These are phyloP conservation scores for Phoenix roebelenii DNA, from an alignment of 176 grass and related monocot genomes.

Conservation along the genomic window DNA sequence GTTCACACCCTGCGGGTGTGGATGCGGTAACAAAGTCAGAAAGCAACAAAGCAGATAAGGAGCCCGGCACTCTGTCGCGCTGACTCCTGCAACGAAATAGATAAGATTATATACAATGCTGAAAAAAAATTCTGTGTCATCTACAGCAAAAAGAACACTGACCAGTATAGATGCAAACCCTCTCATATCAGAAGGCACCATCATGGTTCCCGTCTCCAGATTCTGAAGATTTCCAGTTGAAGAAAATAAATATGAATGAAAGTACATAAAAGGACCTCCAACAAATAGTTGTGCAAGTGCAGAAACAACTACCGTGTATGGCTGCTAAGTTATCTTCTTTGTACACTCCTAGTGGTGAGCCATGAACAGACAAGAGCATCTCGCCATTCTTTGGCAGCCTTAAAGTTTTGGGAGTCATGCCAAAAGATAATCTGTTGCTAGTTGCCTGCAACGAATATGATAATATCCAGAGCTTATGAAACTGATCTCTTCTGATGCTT, in stretches of 20 bases:
- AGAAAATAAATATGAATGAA: too few relatives aligned
- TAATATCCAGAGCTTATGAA: background rate
- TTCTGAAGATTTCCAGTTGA: conserved; percentile 36
- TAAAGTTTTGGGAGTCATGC: conserved; percentile 74
- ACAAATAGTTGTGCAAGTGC: too few relatives aligned
- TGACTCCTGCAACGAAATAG: too few relatives aligned
- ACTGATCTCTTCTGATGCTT: background rate
- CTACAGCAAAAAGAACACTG: too few relatives aligned
- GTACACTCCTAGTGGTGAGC: conserved; percentile 87
- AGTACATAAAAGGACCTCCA: too few relatives aligned
- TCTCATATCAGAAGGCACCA: background rate
- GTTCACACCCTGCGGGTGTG: too few relatives aligned
- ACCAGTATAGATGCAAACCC: too few relatives aligned
- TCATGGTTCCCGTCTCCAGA: conserved; percentile 41
- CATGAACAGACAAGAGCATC: conserved; percentile 74
- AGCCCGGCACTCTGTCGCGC: too few relatives aligned
- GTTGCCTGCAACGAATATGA: conserved; percentile 33
- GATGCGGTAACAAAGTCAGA: too few relatives aligned
- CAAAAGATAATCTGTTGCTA: conserved; percentile 47
- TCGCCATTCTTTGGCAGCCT: conserved; percentile 81
- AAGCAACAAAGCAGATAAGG: too few relatives aligned
- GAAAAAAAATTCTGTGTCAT: too few relatives aligned
- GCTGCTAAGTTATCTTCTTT: conserved; percentile 73
- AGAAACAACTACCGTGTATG: conserved; percentile 42
- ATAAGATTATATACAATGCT: too few relatives aligned